phyloP scores from a whole-genome alignment of 495 filamentous ascomycete species.

The Monascus purpureus region DNA sequence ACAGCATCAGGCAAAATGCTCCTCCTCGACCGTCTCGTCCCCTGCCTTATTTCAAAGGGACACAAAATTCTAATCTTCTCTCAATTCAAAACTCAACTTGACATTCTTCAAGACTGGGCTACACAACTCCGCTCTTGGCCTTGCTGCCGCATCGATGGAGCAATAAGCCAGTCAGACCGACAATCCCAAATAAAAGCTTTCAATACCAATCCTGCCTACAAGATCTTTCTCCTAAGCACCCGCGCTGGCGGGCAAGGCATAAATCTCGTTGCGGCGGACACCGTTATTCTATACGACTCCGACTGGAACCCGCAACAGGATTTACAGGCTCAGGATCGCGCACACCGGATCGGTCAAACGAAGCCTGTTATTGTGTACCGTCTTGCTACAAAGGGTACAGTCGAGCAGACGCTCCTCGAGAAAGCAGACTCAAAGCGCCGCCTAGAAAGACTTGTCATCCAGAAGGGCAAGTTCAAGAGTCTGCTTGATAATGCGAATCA shows the following conservation, averaged over 20 bases:
- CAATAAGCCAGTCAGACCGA: constrained; percentile 69
- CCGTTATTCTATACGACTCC: constrained; percentile 60
- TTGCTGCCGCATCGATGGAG: constrained; percentile 83
- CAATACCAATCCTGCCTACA: constrained; percentile 55
- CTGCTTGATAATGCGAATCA: constrained; percentile 28
- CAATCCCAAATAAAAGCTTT: constrained; percentile 72
- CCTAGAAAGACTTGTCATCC: constrained; percentile 87
- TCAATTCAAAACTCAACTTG: constrained; percentile 88
- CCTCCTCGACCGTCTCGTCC: constrained; percentile 74
- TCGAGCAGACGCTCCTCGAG: constrained; percentile 78
- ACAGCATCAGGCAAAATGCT: constrained; percentile 91
- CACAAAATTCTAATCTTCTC: constrained; percentile 95
- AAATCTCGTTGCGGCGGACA: constrained; percentile 64
- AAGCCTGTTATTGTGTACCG: constrained; percentile 89
- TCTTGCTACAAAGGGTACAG: constrained; percentile 81
- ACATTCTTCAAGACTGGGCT: constrained; percentile 81
- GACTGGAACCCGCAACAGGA: constrained; percentile 99
- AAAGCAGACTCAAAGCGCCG: constrained; percentile 89
- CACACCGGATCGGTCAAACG: constrained; percentile 88
- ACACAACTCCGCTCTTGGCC: constrained; percentile 55
- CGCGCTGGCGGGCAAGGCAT: constrained; percentile 91
- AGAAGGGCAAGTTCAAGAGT: constrained; percentile 64
- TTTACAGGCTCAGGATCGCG: constrained; percentile 88
- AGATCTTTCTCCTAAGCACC: constrained; percentile 78
- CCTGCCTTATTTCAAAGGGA: constrained; percentile 53